These are phyloP conservation scores for Capsicum baccatum DNA, from an alignment of 257 asterid species.

Conservation along the genomic window DNA sequence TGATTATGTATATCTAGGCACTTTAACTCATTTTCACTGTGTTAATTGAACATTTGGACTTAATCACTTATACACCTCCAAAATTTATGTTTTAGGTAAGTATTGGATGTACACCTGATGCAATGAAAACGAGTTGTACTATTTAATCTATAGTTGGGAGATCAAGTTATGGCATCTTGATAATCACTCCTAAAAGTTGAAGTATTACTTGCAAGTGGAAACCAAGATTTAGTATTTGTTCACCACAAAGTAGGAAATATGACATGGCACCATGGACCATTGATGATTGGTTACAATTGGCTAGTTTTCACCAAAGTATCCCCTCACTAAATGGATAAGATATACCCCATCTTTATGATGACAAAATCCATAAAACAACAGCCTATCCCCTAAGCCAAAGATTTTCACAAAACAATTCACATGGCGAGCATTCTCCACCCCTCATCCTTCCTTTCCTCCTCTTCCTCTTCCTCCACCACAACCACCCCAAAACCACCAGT, in stretches of 20 bases:
- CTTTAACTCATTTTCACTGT: too few relatives aligned
- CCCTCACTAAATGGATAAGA: constrained; percentile 45
- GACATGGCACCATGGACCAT: neutral
- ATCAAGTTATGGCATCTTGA: too few relatives aligned
- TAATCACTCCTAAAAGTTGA: too few relatives aligned
- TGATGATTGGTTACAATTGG: constrained; percentile 18
- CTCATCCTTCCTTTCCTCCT: constrained; percentile 55
- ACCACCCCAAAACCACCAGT: constrained; percentile 50
- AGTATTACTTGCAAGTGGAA: too few relatives aligned
- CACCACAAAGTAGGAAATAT: neutral
- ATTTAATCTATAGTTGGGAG: too few relatives aligned
- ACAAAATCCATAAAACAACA: constrained; percentile 34
- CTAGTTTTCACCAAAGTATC: constrained; percentile 5
- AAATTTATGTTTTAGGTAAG: too few relatives aligned
- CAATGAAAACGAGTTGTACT: too few relatives aligned
- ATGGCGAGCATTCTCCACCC: constrained; percentile 88
- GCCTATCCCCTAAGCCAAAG: constrained; percentile 45
- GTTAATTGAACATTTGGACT: too few relatives aligned
- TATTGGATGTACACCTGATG: too few relatives aligned
- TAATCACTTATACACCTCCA: too few relatives aligned
- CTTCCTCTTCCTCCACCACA: constrained; percentile 37
- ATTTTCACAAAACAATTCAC: constrained; percentile 30
- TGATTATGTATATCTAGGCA: too few relatives aligned
- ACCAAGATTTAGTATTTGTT: too few relatives aligned
- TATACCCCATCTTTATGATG: neutral